These are phyloP conservation scores for Orbilia blumenaviensis DNA, from an alignment of 2,329 filamentous ascomycete species.

Conservation along the genomic window DNA sequence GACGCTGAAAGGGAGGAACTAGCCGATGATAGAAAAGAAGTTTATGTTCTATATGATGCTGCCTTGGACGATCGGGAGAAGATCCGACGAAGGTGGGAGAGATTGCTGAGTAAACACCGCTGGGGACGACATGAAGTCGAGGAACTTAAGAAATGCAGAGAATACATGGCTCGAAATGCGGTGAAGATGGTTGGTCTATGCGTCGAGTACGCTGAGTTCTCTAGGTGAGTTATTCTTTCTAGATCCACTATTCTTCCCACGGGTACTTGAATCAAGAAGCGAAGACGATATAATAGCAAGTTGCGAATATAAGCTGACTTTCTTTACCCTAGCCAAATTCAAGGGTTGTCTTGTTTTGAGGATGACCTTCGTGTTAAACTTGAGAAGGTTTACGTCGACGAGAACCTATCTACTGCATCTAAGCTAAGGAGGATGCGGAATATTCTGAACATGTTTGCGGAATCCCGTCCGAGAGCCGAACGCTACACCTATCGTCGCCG, in stretches of 20 bases:
- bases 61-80: constrained; percentile 48
- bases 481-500: constrained; percentile 48
- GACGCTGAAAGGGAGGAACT: constrained; percentile 50
- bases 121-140: constrained; percentile 52
- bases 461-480: constrained; percentile 33
- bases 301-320: not conserved
- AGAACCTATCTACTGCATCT: constrained; percentile 44
- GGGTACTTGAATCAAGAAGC: no score
- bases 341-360: constrained; percentile 40
- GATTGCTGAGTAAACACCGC: constrained; percentile 41
- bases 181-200: constrained; percentile 52
- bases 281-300: not conserved
- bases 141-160: constrained; percentile 49
- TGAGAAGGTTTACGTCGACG: constrained; percentile 50
- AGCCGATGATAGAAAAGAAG: constrained; percentile 49
- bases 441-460: constrained; percentile 26
- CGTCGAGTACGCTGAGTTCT: constrained; percentile 49
- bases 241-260: no score
- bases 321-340: constrained; percentile 30
- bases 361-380: constrained; percentile 48
- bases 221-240: constrained; percentile 32
- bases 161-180: constrained; percentile 50
- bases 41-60: constrained; percentile 50
- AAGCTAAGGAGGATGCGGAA: constrained; percentile 50
- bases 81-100: constrained; percentile 45